Percentiles rank a stretch among this genome's conserved stretches.
phyloP scores from a whole-genome alignment of 2,329 filamentous ascomycete genomes.

The Juglanconis oblonga region DNA sequence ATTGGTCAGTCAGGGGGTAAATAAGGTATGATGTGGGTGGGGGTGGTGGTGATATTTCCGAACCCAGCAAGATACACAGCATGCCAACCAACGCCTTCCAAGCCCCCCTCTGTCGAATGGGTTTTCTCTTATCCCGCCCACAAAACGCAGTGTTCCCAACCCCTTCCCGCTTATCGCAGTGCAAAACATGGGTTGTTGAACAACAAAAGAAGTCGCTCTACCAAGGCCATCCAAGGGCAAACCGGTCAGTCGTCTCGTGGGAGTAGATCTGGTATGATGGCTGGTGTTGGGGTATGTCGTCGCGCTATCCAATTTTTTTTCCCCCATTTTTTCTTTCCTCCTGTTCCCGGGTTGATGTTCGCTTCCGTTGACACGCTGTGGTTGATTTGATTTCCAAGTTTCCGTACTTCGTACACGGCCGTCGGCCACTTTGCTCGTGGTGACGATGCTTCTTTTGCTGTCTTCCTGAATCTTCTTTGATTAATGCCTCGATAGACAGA shows the following conservation, averaged over 20 bases:
- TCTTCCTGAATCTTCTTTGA: slow-evolving; percentile 1
- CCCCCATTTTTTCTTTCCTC: background rate
- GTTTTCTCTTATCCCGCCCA: background rate
- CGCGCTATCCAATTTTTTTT: background rate
- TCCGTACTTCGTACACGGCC: background rate
- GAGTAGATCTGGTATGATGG: background rate
- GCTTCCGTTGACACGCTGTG: no score
- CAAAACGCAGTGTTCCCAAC: background rate
- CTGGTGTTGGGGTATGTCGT: background rate
- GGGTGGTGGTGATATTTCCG: background rate
- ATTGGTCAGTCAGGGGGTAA: background rate
- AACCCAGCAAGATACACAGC: background rate
- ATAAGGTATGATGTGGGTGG: background rate
- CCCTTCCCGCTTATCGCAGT: no score
- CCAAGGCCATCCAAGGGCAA: background rate
- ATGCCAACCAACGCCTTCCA: background rate
- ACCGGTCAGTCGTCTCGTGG: background rate
- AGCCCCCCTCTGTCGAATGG: background rate
- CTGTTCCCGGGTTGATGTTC: background rate
- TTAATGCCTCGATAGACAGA: background rate
- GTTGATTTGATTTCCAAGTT: background rate
- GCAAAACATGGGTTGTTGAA: background rate
- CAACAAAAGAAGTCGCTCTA: background rate
- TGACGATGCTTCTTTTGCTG: background rate
- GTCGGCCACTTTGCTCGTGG: background rate